Conservation (phyloP, 192 early-diverging fungal species). For the Coemansia sp. region DNA sequence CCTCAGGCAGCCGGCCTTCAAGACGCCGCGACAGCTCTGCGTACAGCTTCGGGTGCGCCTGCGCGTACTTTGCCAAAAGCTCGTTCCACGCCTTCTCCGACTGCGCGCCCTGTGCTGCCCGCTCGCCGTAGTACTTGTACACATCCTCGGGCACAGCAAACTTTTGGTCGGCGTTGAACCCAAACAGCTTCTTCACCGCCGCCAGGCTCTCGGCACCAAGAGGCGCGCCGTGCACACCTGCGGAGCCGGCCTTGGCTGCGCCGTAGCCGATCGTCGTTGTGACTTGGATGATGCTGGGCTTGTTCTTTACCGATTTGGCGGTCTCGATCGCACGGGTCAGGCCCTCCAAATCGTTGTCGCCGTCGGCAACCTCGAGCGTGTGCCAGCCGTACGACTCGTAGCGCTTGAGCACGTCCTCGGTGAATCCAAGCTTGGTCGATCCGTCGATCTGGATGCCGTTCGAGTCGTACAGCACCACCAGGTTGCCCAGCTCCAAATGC, state of each 20-base stretch:
- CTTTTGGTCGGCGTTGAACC: slow-evolving; percentile 72
- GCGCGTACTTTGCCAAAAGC: slow-evolving; percentile 68
- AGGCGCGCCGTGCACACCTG: slow-evolving; percentile 89
- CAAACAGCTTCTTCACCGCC: slow-evolving; percentile 78
- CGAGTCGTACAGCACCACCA: slow-evolving; percentile 94
- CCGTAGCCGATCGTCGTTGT: slow-evolving; percentile 94
- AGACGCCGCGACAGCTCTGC: slow-evolving; percentile 77
- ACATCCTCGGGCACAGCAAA: slow-evolving; percentile 76
- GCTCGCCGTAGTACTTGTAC: slow-evolving; percentile 53
- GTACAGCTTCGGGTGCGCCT: slow-evolving; percentile 66
- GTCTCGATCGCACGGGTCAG: slow-evolving; percentile 74
- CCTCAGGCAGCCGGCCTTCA: slow-evolving; percentile 67
- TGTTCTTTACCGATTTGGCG: slow-evolving; percentile 81
- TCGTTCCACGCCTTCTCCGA: slow-evolving; percentile 74
- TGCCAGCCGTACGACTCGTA: slow-evolving; percentile 96
- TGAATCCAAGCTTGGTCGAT: slow-evolving; percentile 79
- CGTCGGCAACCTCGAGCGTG: slow-evolving; percentile 70
- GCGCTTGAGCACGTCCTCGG: slow-evolving; percentile 85
- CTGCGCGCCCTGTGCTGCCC: slow-evolving; percentile 62
- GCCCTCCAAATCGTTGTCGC: slow-evolving; percentile 72
- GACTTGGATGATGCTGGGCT: slow-evolving; percentile 84
- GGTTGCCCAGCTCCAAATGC: slow-evolving; percentile 88
- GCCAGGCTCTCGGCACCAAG: slow-evolving; percentile 78
- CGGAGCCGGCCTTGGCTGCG: slow-evolving; percentile 82
- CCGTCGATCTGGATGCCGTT: slow-evolving; percentile 97